Base-by-base conservation (phyloP, 1,284 basidiomycete species). In the Cutaneotrichosporon cavernicola region DNA sequence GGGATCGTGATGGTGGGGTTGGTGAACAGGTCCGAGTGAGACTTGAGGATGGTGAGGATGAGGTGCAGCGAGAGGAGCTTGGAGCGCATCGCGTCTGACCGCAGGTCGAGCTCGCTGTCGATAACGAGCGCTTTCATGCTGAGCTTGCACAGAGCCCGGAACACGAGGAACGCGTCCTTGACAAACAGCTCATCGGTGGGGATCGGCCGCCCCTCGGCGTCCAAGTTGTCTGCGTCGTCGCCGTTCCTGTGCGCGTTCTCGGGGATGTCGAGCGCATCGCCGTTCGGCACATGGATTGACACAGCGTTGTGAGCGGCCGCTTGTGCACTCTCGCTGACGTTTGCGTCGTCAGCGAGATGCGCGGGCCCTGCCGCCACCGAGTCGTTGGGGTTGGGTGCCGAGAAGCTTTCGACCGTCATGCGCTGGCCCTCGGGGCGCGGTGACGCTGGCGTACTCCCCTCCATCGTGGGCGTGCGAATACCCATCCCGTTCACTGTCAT, bases 111-210 rank as follows among this genome's bases (percentile, higher is more conserved):
- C 80, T 97, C 95, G 73, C 92, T 95, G 78, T 98, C 95, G 5
- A 86, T 88, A 67, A 92, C 91, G 51, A 98, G 82, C 18, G 94
- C 90, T 78, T 97, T 97, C 94, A 97, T 97, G n/a, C 92, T 94
- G 68, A 97, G 83, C 79, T 97, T 97, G 83, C 95, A 97, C 36
- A 98, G 82, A 0, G 95, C 92, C 57, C 95, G 86, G 82, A 97
- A 96, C 26, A 98, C 93, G 67, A 98, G 85, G 82, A 97, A 98
- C 0, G 95, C 93, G 74, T 98, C 95, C 78, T 97, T 97, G 75
- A 96, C 86, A 78, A 94, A 94, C 56, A 95, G 82, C 72, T 97
- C 92, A 58, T 90, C 79, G 0, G 74, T 74, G 0, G 80, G 76
- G 13, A 80, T 80, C 13, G 79, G 75, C 38, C 76, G 66, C 3